phyloP scores from a whole-genome alignment of 805 yeast species.

The Wickerhamomyces sydowiorum region DNA sequence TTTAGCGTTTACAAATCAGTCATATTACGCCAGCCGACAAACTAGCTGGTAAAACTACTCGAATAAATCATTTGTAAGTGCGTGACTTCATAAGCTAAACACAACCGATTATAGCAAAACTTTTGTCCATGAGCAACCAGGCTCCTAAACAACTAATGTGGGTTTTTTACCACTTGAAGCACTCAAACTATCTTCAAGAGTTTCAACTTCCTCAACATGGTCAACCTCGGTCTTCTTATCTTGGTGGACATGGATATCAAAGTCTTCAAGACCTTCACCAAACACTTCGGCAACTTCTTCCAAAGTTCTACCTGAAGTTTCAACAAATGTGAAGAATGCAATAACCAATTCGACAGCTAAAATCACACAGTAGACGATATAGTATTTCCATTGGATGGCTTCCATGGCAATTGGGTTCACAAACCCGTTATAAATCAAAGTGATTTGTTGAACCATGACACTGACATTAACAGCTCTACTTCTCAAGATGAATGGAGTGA shows the following conservation, averaged over 20 bases:
- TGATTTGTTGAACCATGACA: conserved; percentile 17
- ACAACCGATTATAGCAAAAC: too few species aligned
- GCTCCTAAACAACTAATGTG: background rate
- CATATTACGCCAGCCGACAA: too few species aligned
- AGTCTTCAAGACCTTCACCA: conserved; percentile 13
- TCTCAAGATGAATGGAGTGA: conserved; percentile 27
- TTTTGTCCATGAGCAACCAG: too few species aligned
- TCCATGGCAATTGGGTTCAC: conserved; percentile 32
- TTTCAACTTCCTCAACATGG: background rate
- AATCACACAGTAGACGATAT: conserved; percentile 28
- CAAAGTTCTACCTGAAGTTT: conserved; percentile 28
- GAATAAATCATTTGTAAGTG: too few species aligned
- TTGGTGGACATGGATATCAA: background rate
- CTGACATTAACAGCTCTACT: conserved; percentile 24
- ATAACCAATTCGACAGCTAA: conserved; percentile 22
- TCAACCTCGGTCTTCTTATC: background rate
- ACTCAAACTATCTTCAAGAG: background rate
- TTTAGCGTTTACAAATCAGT: too few species aligned
- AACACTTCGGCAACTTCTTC: conserved; percentile 30
- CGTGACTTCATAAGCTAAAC: too few species aligned
- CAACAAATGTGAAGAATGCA: conserved; percentile 25
- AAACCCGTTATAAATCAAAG: conserved; percentile 25
- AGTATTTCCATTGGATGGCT: conserved; percentile 28
- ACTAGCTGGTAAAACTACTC: too few species aligned
- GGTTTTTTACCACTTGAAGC: background rate